Conservation (phyloP, 306 rosid genomes). For the Lotus japonicus region DNA sequence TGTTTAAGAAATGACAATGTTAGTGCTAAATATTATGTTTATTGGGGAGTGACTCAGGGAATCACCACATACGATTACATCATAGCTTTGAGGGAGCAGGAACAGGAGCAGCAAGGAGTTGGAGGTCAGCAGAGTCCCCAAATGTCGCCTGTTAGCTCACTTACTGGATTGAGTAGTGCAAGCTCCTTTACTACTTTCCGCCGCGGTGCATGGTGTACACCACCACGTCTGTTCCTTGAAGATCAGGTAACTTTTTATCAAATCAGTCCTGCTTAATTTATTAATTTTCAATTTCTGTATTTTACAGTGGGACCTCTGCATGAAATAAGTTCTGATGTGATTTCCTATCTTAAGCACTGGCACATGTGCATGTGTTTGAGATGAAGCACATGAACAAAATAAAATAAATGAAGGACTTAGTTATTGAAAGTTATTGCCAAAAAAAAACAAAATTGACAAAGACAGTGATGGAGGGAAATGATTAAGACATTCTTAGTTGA, state of each 20-base stretch:
- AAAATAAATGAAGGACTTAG: not conserved
- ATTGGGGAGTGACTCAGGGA: slow-evolving; percentile 48
- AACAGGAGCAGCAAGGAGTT: slow-evolving; percentile 80
- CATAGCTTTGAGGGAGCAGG: slow-evolving; percentile 96
- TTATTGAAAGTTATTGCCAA: not conserved
- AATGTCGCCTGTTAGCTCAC: slow-evolving; percentile 96
- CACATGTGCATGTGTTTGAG: not conserved
- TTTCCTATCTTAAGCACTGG: not conserved
- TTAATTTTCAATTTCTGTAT: not conserved
- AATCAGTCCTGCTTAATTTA: not conserved
- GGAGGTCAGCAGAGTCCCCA: slow-evolving; percentile 95
- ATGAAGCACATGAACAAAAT: not conserved
- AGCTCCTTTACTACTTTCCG: slow-evolving; percentile 88
- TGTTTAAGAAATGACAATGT: not conserved
- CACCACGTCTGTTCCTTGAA: slow-evolving; percentile 86
- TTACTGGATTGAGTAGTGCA: slow-evolving; percentile 94
- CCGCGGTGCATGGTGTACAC: slow-evolving; percentile 97
- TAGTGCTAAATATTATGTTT: slow-evolving; percentile 5
- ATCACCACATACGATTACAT: slow-evolving; percentile 96
- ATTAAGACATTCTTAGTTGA: not conserved
- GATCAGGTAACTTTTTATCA: slow-evolving; percentile 68
- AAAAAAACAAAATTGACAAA: not conserved
- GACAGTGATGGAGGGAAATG: not conserved
- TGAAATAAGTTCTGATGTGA: not conserved
- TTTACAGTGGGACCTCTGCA: not conserved